These are phyloP conservation scores for Kingdonia uniflora DNA, from an alignment of 164 flowering plant species.

Conservation along the genomic window DNA sequence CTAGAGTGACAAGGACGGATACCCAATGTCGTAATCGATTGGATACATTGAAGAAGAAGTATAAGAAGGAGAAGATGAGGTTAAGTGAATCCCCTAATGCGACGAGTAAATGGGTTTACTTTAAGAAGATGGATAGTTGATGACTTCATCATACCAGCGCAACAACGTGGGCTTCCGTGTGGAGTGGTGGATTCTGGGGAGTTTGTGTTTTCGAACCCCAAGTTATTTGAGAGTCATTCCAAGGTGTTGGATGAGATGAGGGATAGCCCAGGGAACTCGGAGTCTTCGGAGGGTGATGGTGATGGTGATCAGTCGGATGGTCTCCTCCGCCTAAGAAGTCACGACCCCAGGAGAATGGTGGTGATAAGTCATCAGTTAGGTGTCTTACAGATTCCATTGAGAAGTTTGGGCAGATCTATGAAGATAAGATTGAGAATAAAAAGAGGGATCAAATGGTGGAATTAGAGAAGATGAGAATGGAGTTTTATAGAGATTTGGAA, in stretches of 20 bases:
- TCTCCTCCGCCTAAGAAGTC: conserved; percentile 45
- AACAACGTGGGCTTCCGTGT: conserved; percentile 54
- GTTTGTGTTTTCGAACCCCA: conserved; percentile 70
- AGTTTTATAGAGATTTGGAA: conserved; percentile 81
- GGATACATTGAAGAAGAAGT: conserved; percentile 77
- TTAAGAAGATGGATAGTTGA: conserved; percentile 68
- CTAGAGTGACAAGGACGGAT: conserved; percentile 33
- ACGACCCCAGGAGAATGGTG: conserved; percentile 18
- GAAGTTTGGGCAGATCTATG: conserved; percentile 74
- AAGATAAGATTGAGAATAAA: conserved; percentile 73
- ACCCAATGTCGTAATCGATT: conserved; percentile 59
- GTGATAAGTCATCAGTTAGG: conserved; percentile 33
- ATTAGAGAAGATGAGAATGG: conserved; percentile 87
- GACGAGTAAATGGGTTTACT: conserved; percentile 60
- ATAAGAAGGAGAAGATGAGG: conserved; percentile 61
- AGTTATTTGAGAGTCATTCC: conserved; percentile 31
- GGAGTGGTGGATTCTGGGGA: conserved; percentile 91
- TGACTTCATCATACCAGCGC: conserved; percentile 21
- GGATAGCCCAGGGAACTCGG: conserved; percentile 75
- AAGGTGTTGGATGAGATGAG: conserved; percentile 86
- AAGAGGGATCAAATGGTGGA: conserved; percentile 87
- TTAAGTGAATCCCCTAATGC: conserved; percentile 24
- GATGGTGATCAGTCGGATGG: conserved; percentile 37
- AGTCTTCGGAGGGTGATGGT: conserved; percentile 25
- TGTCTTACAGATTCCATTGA: conserved; percentile 70